A percentile compares a stretch with the other conserved stretches of the same genome.
Conservation (phyloP, 2,329 filamentous ascomycete species). For the Colletotrichum tropicale region DNA sequence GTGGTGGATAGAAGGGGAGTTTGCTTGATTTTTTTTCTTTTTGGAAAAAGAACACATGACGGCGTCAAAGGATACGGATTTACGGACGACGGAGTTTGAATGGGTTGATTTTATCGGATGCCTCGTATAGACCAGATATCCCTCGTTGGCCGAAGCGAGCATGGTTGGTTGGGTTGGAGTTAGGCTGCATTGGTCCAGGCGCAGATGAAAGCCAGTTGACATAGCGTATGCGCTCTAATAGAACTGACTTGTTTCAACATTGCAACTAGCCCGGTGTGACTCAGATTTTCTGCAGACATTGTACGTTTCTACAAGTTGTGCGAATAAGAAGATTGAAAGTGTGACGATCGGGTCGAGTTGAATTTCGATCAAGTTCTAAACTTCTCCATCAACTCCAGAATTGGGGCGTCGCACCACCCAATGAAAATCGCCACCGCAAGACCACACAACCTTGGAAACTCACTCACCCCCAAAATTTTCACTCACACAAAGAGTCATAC, state of each 20-base stretch:
- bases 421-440: conserved; percentile 14
- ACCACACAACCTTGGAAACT: not conserved
- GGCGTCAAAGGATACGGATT: not conserved
- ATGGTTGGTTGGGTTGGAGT: not conserved
- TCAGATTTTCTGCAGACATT: not conserved
- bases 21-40: not conserved
- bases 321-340: not conserved
- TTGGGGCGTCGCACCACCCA: not conserved
- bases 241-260: not conserved
- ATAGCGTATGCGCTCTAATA: conserved; percentile 6
- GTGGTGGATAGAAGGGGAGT: conserved; percentile 9
- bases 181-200: not conserved
- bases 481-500: not conserved
- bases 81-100: not conserved
- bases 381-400: conserved; percentile 19
- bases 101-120: not conserved
- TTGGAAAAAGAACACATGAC: not conserved
- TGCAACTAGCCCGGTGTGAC: not conserved
- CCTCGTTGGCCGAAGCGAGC: not conserved
- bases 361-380: conserved; percentile 9
- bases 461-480: conserved; percentile 7
- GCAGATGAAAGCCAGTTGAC: not conserved
- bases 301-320: not conserved
- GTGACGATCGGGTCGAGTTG: not conserved
- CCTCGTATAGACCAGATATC: conserved; percentile 14